Evolutionary conservation across 2,329 filamentous ascomycete genomes (phyloP), one percentile per base, ranked within the genome.

Genomic region (Beauveria rudraprayagi): DNA sequence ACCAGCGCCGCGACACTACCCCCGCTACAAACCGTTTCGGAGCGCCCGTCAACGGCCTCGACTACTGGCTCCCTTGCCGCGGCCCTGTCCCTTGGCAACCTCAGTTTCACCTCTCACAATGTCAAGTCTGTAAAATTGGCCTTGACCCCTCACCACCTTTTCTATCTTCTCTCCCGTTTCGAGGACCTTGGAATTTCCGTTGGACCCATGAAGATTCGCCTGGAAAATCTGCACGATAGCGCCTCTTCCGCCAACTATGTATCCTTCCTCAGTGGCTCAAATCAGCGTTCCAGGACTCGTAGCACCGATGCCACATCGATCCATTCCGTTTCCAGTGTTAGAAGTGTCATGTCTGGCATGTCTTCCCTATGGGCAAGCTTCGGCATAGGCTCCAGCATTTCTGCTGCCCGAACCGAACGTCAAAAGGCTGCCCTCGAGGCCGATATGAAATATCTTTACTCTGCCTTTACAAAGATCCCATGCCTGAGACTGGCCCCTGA

Each of bases 281-380:
- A 89, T 26, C 90, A 93, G 69, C 86, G 90, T 63, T 88, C 90
- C 64, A 90, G 90, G 72, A 89, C 89, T 65, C 86, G 87, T 64
- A 83, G 86, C 65, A 90, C 90, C 53, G 93, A 97, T 75, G 87
- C 88, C 60, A 91, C 91, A 68, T 97, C 94, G 1, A 91, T 97
- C 66, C 92, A 92, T 70, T 97, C 94, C 7, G 92, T 97, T 47
- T 96, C 93, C 26, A 97, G 94, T 76, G 91, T 99, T 66, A 88
- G 93, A 72, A 97, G 93, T 73, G 92, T 96, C 70, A 93, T 97
- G 90, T 96, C 94, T 30, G 91, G 90, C 73, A 96, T 99, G 89
- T 94, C 92, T 62, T 87, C 90, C 16, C 78, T 97, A 51, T 97
- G 92, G 93, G 89, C 91, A 24, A 92, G 88, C 69, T 87, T 97